Percentiles rank a stretch among this genome's conserved stretches.
Evolutionary conservation across 2,329 filamentous ascomycete species (phyloP).

Genomic region (Ophiocordyceps camponoti-saundersi): DNA sequence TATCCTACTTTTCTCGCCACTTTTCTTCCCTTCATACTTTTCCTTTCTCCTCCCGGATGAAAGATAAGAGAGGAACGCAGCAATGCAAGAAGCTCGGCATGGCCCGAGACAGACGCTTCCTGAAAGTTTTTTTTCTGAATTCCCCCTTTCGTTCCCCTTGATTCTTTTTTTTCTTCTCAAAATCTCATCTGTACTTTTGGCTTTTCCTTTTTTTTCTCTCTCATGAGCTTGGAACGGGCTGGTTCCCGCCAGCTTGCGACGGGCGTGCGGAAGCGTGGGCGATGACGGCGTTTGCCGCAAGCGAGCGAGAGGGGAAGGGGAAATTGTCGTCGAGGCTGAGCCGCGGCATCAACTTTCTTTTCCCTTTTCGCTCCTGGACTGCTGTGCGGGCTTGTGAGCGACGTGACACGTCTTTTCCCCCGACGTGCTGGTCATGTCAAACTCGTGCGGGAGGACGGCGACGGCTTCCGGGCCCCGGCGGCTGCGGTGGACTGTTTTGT

Average conservation of each 20-base stretch:
- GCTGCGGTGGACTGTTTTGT: too few species aligned
- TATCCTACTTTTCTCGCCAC: constrained; percentile 9
- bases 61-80: constrained; percentile 44
- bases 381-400: constrained; percentile 7
- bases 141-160: constrained; percentile 12
- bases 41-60: constrained; percentile 10
- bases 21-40: constrained; percentile 13
- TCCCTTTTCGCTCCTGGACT: constrained; percentile 4
- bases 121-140: constrained; percentile 19
- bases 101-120: constrained; percentile 28
- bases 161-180: constrained; percentile 11
- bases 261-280: too few species aligned
- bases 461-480: too few species aligned
- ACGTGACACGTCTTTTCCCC: neutral
- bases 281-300: too few species aligned
- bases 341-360: constrained; percentile 7
- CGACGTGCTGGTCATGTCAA: constrained; percentile 15
- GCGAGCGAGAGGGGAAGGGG: constrained; percentile 1
- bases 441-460: too few species aligned
- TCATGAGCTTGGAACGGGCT: neutral
- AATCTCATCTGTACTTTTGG: constrained; percentile 7
- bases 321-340: constrained; percentile 3
- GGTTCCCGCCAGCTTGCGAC: neutral
- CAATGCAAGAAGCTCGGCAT: constrained; percentile 40
- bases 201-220: constrained; percentile 15